Evolutionary conservation across 306 rosid genomes (phyloP).

Genomic region (Vigna angularis): DNA sequence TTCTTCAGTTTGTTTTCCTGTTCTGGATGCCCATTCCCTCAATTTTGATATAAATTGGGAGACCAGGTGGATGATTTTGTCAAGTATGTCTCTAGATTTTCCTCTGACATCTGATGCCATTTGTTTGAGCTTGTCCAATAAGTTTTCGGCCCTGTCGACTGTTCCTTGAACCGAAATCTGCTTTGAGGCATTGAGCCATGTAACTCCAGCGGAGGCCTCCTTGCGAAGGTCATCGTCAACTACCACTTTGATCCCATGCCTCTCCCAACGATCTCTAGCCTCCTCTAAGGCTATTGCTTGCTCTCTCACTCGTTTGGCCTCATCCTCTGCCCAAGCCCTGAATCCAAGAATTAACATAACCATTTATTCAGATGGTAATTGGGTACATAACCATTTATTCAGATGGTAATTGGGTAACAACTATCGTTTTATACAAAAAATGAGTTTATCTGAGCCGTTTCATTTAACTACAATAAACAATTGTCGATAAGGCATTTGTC

Average conservation of each 20-base stretch:
- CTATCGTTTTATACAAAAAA: conserved; percentile 13
- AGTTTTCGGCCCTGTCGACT: conserved; percentile 68
- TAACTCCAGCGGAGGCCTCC: conserved; percentile 70
- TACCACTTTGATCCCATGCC: conserved; percentile 89
- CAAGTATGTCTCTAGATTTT: conserved; percentile 65
- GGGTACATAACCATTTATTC: conserved; percentile 29
- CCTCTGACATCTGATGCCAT: conserved; percentile 69
- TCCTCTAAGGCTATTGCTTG: conserved; percentile 91
- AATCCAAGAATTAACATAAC: conserved; percentile 17
- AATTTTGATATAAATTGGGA: conserved; percentile 61
- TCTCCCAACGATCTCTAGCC: conserved; percentile 97
- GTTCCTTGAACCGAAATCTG: conserved; percentile 72
- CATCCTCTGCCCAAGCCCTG: conserved; percentile 99
- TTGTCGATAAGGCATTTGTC: background rate
- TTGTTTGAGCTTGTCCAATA: conserved; percentile 72
- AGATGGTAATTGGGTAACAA: conserved; percentile 14
- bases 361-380: conserved; percentile 17
- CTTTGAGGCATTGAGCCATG: conserved; percentile 86
- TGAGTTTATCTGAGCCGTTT: background rate
- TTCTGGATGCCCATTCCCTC: conserved; percentile 61
- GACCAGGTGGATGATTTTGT: conserved; percentile 65
- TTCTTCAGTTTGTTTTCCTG: conserved; percentile 69
- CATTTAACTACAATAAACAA: conserved; percentile 4
- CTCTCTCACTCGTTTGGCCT: conserved; percentile 92
- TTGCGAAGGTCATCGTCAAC: conserved; percentile 90